Conservation (phyloP, 306 rosid species). For the Malus asiatica region DNA sequence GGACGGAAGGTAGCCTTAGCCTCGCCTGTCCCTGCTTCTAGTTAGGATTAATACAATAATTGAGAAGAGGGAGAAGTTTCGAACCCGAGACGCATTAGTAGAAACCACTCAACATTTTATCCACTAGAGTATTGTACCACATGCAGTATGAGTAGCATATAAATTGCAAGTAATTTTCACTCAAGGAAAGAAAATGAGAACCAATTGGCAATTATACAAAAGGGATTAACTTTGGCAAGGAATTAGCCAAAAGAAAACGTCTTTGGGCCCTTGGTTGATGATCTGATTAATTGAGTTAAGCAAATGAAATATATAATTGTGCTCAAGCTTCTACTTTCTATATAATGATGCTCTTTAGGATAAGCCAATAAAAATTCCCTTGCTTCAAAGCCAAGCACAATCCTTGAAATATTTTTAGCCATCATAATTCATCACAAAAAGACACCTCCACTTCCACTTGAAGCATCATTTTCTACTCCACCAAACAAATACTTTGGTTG, state of each 20-base stretch:
- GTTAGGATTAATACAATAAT: too few relatives aligned
- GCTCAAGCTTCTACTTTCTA: neutral
- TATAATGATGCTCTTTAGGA: neutral
- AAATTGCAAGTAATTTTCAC: too few relatives aligned
- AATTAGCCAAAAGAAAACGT: neutral
- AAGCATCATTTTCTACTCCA: slow-evolving; percentile 17
- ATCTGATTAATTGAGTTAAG: neutral
- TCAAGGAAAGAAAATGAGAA: neutral
- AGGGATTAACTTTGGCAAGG: neutral
- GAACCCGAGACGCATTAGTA: too few relatives aligned
- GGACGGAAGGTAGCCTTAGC: too few relatives aligned
- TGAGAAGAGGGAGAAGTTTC: too few relatives aligned
- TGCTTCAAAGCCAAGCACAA: slow-evolving; percentile 59
- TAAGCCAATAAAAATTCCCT: neutral
- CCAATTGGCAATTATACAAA: neutral
- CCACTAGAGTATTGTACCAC: too few relatives aligned
- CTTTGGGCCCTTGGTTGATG: neutral
- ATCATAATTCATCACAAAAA: neutral
- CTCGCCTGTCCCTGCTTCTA: too few relatives aligned
- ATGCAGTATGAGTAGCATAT: too few relatives aligned
- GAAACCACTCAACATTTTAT: too few relatives aligned
- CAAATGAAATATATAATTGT: neutral
- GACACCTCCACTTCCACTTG: neutral
- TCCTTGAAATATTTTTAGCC: neutral
- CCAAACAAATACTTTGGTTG: slow-evolving; percentile 34